Evolutionary conservation across 106 monocot genomes (phyloP).

Genomic region (Allium cepa): DNA sequence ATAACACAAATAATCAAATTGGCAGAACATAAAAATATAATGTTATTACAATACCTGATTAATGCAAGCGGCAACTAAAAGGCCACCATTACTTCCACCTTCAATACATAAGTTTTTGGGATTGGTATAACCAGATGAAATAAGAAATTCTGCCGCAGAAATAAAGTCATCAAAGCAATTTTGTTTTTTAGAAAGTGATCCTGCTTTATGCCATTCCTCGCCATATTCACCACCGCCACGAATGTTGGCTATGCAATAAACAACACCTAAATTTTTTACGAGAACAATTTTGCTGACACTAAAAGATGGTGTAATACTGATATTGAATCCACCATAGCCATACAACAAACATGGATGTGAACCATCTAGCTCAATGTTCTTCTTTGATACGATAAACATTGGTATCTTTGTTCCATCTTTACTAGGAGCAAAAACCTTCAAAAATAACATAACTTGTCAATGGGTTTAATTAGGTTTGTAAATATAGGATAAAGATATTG

Average conservation of each 20-base stretch:
- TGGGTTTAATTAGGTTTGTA: not conserved
- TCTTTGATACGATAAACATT: constrained; percentile 87
- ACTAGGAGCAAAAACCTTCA: constrained; percentile 75
- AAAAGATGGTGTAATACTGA: constrained; percentile 76
- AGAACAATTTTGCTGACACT: constrained; percentile 55
- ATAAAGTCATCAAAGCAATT: constrained; percentile 98
- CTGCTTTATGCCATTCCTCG: constrained; percentile 99
- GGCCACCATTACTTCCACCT: constrained; percentile 97
- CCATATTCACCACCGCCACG: constrained; percentile 99
- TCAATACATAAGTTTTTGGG: constrained; percentile 71
- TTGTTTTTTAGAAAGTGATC: constrained; percentile 86
- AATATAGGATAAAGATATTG: not conserved
- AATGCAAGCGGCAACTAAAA: constrained; percentile 87
- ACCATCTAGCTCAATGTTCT: constrained; percentile 64
- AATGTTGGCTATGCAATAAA: constrained; percentile 87
- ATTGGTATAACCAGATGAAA: constrained; percentile 69
- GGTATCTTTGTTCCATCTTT: constrained; percentile 95
- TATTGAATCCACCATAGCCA: constrained; percentile 95
- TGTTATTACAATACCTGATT: constrained; percentile 57
- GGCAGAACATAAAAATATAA: not conserved
- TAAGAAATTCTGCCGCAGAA: constrained; percentile 71
- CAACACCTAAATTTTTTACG: constrained; percentile 49
- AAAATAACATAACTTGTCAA: too few species aligned
- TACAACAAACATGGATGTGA: constrained; percentile 79
- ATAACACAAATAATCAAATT: not conserved